Evolutionary conservation across 257 asterid genomes (phyloP).

Genomic region (Salvia miltiorrhiza): DNA sequence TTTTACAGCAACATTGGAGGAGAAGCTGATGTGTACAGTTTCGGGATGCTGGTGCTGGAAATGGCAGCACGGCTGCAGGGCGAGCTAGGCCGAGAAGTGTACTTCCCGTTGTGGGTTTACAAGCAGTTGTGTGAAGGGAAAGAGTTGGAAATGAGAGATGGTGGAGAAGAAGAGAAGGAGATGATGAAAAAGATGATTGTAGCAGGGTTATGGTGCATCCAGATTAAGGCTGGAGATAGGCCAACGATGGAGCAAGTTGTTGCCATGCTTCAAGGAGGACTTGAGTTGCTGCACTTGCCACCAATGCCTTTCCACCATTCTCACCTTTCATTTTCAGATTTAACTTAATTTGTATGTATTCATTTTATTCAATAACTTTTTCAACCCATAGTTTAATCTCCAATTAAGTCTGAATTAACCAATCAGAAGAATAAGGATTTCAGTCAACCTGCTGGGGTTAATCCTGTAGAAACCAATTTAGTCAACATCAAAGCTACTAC

Average conservation of each 20-base stretch:
- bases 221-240: conserved; percentile 38
- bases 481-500: too few relatives aligned
- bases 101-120: conserved; percentile 54
- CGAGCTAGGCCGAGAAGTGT: conserved; percentile 25
- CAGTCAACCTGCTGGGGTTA: too few relatives aligned
- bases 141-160: conserved; percentile 29
- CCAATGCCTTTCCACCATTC: conserved; percentile 37
- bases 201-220: conserved; percentile 60
- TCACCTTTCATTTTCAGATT: too few relatives aligned
- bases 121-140: conserved; percentile 34
- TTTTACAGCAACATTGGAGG: conserved; percentile 35
- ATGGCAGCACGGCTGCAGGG: conserved; percentile 37
- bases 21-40: conserved; percentile 57
- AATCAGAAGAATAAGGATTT: too few relatives aligned
- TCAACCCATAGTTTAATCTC: too few relatives aligned
- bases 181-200: conserved; percentile 49
- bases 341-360: too few relatives aligned
- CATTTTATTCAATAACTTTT: too few relatives aligned
- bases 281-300: conserved; percentile 33
- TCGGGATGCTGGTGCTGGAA: conserved; percentile 57
- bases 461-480: too few relatives aligned
- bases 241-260: conserved; percentile 46
- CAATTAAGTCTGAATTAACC: too few relatives aligned
- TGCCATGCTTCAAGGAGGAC: conserved; percentile 49
- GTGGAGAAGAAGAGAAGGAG: conserved; percentile 38